These are phyloP conservation scores for Raphanus sativus DNA, from an alignment of 345 rosid species.

Conservation along the genomic window DNA sequence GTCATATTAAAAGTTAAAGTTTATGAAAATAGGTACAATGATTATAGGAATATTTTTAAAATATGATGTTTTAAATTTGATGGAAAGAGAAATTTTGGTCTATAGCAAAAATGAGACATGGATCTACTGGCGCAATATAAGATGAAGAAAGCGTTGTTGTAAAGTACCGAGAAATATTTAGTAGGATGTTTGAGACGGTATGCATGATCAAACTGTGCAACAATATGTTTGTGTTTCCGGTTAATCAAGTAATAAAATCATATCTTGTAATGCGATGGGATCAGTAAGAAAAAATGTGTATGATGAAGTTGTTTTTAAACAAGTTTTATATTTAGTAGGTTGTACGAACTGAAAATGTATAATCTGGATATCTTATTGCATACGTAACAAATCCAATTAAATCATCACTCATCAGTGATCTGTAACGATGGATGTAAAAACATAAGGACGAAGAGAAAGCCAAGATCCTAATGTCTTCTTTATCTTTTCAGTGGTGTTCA, in stretches of 20 bases:
- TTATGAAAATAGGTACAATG: neutral
- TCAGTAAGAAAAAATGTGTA: neutral
- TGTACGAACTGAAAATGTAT: neutral
- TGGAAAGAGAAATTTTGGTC: neutral
- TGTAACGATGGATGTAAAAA: neutral
- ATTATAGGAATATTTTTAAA: neutral
- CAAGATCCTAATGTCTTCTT: neutral
- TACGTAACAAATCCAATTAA: no score
- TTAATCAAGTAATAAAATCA: neutral
- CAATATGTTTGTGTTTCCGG: neutral
- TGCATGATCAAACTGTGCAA: neutral
- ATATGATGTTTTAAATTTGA: no score
- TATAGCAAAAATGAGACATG: neutral
- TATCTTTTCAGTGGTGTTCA: neutral
- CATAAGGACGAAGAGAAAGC: neutral
- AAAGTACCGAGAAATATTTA: neutral
- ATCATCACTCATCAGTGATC: neutral
- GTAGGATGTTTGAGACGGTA: neutral
- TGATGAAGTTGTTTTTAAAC: neutral
- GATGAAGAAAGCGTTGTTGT: neutral
- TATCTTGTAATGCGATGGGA: neutral
- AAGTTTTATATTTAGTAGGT: neutral
- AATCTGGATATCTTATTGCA: no score
- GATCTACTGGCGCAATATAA: neutral
- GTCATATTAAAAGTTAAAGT: neutral